Percentiles rank a stretch among this genome's conserved stretches.
Conservation (phyloP, 345 rosid species). For the Rhodamnia rubescens region DNA sequence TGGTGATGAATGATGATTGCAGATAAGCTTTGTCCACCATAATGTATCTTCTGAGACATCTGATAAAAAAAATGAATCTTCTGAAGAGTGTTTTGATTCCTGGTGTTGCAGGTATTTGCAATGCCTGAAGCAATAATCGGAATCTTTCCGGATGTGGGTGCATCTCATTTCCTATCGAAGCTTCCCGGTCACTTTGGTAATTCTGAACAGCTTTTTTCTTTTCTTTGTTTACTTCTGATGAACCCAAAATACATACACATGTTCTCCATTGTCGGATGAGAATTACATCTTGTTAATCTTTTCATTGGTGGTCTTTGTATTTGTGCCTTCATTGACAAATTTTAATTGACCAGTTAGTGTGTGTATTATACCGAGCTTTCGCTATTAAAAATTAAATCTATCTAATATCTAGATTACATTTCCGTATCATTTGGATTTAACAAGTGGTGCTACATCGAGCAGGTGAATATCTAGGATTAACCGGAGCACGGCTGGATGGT, state of each 20-base stretch:
- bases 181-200: slow-evolving; percentile 12
- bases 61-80: not conserved
- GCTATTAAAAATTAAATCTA: not conserved
- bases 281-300: not conserved
- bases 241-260: not conserved
- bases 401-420: not conserved
- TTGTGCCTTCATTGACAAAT: too few relatives aligned
- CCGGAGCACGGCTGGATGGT: slow-evolving; percentile 15
- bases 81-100: not conserved
- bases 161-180: slow-evolving; percentile 9
- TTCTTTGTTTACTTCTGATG: not conserved
- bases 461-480: slow-evolving; percentile 12
- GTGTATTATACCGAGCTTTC: not conserved
- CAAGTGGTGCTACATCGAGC: not conserved
- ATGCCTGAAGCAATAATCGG: slow-evolving; percentile 16
- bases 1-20: not conserved
- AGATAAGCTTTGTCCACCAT: not conserved
- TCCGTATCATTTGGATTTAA: not conserved
- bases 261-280: not conserved
- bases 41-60: not conserved
- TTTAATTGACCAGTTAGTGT: not conserved
- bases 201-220: not conserved
- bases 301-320: too few relatives aligned
- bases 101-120: slow-evolving; percentile 3
- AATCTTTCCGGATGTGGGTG: slow-evolving; percentile 9